A percentile compares a stretch with the other conserved stretches of the same genome.
Evolutionary conservation across 768 basidiomycete genomes (phyloP).

Genomic region (Boletales sp.): DNA sequence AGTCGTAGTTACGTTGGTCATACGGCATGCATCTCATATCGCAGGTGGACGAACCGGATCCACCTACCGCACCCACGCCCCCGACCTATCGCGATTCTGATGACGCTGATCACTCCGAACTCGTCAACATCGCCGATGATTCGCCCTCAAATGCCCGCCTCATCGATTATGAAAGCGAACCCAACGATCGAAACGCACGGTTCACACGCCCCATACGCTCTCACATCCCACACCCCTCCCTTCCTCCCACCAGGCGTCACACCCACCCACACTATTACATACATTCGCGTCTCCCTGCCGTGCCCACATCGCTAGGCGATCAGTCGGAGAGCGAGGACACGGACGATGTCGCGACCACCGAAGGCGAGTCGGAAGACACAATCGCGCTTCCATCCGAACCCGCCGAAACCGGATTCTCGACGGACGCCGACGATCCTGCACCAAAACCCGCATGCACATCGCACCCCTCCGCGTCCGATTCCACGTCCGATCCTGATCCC

Average conservation of each 20-base stretch:
- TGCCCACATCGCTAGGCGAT: conserved; percentile 22
- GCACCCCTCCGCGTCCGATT: not conserved
- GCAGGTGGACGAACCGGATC: conserved; percentile 33
- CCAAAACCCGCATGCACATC: too few species aligned
- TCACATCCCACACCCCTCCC: not conserved
- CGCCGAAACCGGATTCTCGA: conserved; percentile 10
- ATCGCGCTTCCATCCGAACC: conserved; percentile 5
- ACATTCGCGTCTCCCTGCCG: conserved; percentile 17
- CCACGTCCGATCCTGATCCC: not conserved
- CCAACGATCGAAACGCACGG: not conserved
- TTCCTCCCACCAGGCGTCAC: not conserved
- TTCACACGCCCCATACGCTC: not conserved
- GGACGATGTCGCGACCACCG: conserved; percentile 14
- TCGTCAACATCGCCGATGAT: not conserved
- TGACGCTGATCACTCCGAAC: not conserved
- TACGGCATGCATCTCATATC: conserved; percentile 84
- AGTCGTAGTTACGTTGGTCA: conserved; percentile 81
- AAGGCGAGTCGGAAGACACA: conserved; percentile 21
- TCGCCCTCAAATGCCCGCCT: conserved; percentile 1
- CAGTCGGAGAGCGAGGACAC: conserved; percentile 23
- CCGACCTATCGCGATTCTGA: conserved; percentile 10
- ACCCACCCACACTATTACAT: not conserved
- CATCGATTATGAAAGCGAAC: conserved; percentile 9
- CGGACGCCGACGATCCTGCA: conserved; percentile 10
- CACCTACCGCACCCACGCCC: not conserved